Conservation (phyloP, 2,329 filamentous ascomycete species). For the Aspergillus thermomutatus region DNA sequence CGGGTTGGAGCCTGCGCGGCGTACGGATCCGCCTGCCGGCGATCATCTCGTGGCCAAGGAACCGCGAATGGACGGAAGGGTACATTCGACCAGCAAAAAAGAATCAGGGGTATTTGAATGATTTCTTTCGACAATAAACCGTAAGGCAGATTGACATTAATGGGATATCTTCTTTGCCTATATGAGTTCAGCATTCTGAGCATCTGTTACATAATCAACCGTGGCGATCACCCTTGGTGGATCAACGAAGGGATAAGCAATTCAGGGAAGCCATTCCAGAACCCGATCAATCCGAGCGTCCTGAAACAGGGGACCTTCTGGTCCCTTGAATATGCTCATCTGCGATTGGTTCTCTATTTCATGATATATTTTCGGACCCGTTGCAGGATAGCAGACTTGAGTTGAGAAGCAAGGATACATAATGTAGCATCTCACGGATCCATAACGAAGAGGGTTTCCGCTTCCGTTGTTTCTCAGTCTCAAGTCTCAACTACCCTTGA, state of each 20-base stretch:
- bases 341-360: neutral
- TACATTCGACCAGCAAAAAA: neutral
- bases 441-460: neutral
- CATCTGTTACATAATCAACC: neutral
- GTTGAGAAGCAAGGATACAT: neutral
- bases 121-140: neutral
- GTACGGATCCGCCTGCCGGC: conserved; percentile 3
- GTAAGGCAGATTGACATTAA: neutral
- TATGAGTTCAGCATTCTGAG: neutral
- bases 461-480: neutral
- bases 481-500: neutral
- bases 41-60: neutral
- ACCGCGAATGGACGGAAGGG: neutral
- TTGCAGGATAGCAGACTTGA: neutral
- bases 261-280: neutral
- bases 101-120: neutral
- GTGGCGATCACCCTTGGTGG: neutral
- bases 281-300: neutral
- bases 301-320: neutral
- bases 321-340: neutral
- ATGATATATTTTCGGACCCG: neutral
- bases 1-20: neutral
- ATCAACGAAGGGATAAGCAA: neutral
- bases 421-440: neutral
- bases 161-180: neutral